These are phyloP conservation scores for Camellia oleifera DNA, from an alignment of 179 eudicot genomes.

Conservation along the genomic window DNA sequence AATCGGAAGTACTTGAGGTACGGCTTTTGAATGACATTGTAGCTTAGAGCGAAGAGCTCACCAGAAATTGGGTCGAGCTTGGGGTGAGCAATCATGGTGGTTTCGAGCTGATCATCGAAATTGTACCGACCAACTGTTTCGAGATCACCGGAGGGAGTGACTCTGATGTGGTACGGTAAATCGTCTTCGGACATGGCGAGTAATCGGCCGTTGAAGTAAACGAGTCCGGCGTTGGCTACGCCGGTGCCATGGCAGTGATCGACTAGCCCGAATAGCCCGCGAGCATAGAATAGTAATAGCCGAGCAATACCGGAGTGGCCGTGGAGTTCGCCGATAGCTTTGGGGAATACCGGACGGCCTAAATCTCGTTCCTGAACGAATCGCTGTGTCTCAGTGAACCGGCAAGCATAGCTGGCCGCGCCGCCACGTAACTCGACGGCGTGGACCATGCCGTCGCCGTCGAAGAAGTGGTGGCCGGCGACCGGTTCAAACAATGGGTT, in stretches of 20 bases:
- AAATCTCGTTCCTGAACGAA: conserved; percentile 22
- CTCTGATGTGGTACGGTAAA: conserved; percentile 22
- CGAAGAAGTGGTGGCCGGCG: conserved; percentile 35
- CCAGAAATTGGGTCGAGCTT: conserved; percentile 29
- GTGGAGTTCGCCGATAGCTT: conserved; percentile 35
- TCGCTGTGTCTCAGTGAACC: conserved; percentile 28
- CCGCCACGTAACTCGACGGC: conserved; percentile 23
- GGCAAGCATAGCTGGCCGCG: conserved; percentile 26
- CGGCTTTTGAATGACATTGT: conserved; percentile 28
- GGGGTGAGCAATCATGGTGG: conserved; percentile 33
- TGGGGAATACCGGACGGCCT: conserved; percentile 30
- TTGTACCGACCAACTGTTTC: conserved; percentile 21
- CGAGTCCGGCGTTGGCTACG: conserved; percentile 31
- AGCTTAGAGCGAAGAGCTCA: conserved; percentile 27
- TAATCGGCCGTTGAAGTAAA: conserved; percentile 21
- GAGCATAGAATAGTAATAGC: conserved; percentile 23
- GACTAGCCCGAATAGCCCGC: conserved; percentile 18
- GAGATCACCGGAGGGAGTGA: conserved; percentile 25
- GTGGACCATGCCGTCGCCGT: conserved; percentile 37
- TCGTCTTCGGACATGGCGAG: conserved; percentile 38
- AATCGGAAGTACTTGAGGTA: conserved; percentile 25
- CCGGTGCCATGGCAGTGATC: conserved; percentile 22
- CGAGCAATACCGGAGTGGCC: conserved; percentile 34
- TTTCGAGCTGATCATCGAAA: conserved; percentile 15
- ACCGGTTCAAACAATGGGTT: conserved; percentile 25